Conservation (phyloP, 768 basidiomycete genomes). For the Naematelia encephala region DNA sequence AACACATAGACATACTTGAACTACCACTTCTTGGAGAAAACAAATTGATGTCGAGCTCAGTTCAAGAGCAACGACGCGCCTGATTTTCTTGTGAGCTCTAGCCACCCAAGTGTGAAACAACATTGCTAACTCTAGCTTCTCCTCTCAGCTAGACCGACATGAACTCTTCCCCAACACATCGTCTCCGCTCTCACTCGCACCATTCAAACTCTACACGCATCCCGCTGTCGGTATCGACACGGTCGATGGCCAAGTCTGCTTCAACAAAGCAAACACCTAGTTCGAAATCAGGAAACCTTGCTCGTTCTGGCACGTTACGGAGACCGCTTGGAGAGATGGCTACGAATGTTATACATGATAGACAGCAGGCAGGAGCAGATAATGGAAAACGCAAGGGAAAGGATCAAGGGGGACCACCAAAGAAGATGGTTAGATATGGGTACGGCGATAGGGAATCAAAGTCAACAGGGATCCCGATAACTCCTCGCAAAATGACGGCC, state of each 20-base stretch:
- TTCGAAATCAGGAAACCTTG: not conserved
- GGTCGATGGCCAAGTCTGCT: conserved; percentile 15
- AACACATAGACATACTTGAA: too few relatives aligned
- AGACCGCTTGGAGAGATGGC: not conserved
- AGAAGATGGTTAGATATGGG: not conserved
- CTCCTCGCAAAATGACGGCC: too few relatives aligned
- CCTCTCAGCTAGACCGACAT: not conserved
- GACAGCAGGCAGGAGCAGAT: not conserved
- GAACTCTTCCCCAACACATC: conserved; percentile 4
- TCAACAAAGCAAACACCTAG: not conserved
- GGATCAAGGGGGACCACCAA: conserved; percentile 2
- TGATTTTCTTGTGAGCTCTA: conserved; percentile 12
- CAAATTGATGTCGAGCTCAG: not conserved
- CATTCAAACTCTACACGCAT: not conserved
- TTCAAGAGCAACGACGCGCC: conserved; percentile 8
- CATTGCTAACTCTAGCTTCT: not conserved
- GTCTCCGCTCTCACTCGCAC: not conserved
- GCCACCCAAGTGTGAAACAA: not conserved
- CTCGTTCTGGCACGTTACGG: not conserved
- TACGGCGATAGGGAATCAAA: not conserved
- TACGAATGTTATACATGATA: not conserved
- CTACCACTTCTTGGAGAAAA: too few relatives aligned
- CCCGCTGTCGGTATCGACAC: conserved; percentile 13
- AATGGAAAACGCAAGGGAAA: not conserved
- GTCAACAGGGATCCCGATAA: too few relatives aligned